Evolutionary conservation across 129 eudicot species (phyloP), one percentile per base, ranked within the genome.

Genomic region (Deinandra increscens): DNA sequence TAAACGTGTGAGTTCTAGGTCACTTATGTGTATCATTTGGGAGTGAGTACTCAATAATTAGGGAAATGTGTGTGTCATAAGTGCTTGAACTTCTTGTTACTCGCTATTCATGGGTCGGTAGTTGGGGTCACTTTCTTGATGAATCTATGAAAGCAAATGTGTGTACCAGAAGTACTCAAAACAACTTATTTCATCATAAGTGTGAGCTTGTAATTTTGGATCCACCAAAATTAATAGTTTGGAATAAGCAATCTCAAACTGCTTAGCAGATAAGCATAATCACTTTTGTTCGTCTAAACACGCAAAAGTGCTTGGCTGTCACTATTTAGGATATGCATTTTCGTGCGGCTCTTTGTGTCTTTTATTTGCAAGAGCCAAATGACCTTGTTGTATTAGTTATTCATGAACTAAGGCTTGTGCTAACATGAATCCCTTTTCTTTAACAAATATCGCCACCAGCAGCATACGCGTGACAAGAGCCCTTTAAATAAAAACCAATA

Each of bases 401-500:
- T 46, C 53, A n/a, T 46, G 53, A 46, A 46, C 53, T 46, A 46
- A 9, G 53, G 14, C 20, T n/a, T 5, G 14, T 46, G 53, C 53
- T 4, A 26, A 26, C 31, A 26, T 3, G 31, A 26, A 26, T 26
- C 31, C 31, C 31, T 26, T 26, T 26, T 26, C 31, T 26, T 26
- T 26, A 26, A 1, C 31, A 26, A 26, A 1, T 26, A 26, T 26
- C 31, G 1, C 31, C 31, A 26, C 31, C 31, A 26, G 31, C 31
- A 26, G 11, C n/a, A 54, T n/a, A 2, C 31, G 31, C 33, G 1
- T 20, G 15, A 29, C 50, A 14, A 51, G 19, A 51, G 12, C 63
- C 19, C 19, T 36, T 29, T 51, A 19, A 36, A 50, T 59, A 69
- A 36, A 29, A 51, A 22, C 36, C 38, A 51, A 69, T 69, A 51